Percentiles rank a stretch among this genome's conserved stretches.
phyloP scores from a whole-genome alignment of 495 filamentous ascomycete genomes.

The Aspergillus kassunensis region DNA sequence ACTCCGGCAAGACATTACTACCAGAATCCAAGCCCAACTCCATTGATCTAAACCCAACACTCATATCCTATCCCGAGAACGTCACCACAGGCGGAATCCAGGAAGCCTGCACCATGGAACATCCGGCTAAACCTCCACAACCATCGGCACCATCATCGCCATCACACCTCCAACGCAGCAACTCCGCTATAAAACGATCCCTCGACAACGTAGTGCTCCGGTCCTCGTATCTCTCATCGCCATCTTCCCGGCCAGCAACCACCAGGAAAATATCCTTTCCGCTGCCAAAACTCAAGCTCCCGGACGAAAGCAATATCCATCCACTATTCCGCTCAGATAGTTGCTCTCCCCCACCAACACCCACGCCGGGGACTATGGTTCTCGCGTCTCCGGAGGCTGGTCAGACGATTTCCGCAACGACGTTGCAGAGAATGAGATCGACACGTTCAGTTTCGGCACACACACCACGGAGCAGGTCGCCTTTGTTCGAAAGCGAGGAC shows the following conservation, averaged over 20 bases:
- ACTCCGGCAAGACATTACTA: constrained; percentile 35
- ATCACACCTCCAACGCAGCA: constrained; percentile 13
- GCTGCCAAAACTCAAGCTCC: constrained; percentile 14
- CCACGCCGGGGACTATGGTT: constrained; percentile 65
- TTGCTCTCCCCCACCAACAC: constrained; percentile 63
- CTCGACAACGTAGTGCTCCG: constrained; percentile 26
- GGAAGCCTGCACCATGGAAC: no score
- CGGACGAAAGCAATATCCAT: constrained; percentile 73
- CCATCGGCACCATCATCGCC: background rate
- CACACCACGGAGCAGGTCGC: constrained; percentile 23
- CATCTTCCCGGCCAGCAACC: constrained; percentile 20
- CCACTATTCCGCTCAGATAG: constrained; percentile 77
- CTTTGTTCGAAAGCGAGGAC: constrained; percentile 20
- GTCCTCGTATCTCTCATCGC: constrained; percentile 13
- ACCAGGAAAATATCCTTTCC: constrained; percentile 13
- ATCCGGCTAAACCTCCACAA: constrained; percentile 10
- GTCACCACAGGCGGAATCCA: constrained; percentile 14
- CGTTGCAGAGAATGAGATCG: constrained; percentile 63
- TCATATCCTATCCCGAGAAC: constrained; percentile 12
- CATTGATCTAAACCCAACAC: constrained; percentile 23
- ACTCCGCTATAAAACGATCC: constrained; percentile 22
- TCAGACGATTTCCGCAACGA: constrained; percentile 57
- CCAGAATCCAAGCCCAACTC: constrained; percentile 26
- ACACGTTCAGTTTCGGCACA: constrained; percentile 51
- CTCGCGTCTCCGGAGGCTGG: constrained; percentile 67